phyloP scores from a whole-genome alignment of 305 asterid genomes.

The Striga hermonthica region DNA sequence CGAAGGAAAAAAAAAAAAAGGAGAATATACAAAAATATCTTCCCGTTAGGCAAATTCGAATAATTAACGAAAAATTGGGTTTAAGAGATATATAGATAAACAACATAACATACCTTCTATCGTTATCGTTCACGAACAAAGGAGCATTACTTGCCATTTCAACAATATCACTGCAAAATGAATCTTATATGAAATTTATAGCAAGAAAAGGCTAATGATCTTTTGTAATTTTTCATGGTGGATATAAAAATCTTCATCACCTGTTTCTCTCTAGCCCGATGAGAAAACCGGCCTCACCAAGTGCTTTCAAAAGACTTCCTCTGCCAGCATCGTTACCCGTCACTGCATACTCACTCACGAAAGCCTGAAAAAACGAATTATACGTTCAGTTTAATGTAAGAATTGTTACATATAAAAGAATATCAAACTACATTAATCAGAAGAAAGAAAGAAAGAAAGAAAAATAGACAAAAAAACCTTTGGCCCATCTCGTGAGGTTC shows the following conservation, averaged over 20 bases:
- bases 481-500: constrained; percentile 62
- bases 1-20: too few relatives aligned
- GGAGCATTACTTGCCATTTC: constrained; percentile 97
- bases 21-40: neutral
- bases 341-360: constrained; percentile 90
- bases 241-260: constrained; percentile 39
- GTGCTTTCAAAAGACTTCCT: constrained; percentile 78
- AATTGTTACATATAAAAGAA: too few relatives aligned
- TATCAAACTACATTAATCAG: too few relatives aligned
- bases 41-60: constrained; percentile 9
- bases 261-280: constrained; percentile 80
- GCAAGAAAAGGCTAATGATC: neutral
- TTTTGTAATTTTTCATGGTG: neutral
- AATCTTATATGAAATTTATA: neutral
- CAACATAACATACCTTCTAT: constrained; percentile 45
- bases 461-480: constrained; percentile 48
- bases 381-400: constrained; percentile 5
- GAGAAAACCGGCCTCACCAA: constrained; percentile 85
- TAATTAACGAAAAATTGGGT: neutral
- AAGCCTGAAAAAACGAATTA: constrained; percentile 47
- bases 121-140: constrained; percentile 69
- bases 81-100: neutral
- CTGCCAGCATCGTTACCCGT: constrained; percentile 72
- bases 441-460: constrained; percentile 17
- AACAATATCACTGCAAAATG: constrained; percentile 60